These are phyloP conservation scores for Paramecium biaurelia DNA, from an alignment of 73 alveolate species.

Conservation along the genomic window DNA sequence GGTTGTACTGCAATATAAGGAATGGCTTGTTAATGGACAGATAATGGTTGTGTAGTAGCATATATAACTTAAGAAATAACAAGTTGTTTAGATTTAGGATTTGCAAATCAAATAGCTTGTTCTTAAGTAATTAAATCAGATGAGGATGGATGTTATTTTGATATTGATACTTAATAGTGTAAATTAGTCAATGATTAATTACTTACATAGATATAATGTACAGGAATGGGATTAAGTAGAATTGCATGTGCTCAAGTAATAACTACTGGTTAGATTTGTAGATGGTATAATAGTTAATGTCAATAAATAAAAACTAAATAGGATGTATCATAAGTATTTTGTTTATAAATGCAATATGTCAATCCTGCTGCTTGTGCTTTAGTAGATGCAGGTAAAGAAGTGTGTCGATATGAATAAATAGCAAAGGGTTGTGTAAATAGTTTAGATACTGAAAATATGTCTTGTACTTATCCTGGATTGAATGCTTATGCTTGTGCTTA, in stretches of 20 bases:
- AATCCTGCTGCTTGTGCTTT: conserved; percentile 46
- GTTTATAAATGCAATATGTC: background rate
- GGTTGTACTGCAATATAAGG: background rate
- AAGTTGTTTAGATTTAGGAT: conserved; percentile 26
- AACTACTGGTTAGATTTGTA: background rate
- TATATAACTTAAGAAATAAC: background rate
- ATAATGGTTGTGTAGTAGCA: background rate
- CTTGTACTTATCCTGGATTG: background rate
- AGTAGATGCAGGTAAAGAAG: background rate
- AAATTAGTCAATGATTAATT: background rate
- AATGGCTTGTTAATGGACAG: background rate
- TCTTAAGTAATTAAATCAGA: background rate
- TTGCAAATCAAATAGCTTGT: background rate
- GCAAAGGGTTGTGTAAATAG: conserved; percentile 28
- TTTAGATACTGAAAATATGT: background rate
- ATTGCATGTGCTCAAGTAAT: background rate
- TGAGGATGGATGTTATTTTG: background rate
- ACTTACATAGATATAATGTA: background rate
- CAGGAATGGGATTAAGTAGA: background rate
- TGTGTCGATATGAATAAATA: background rate
- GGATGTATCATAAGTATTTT: background rate
- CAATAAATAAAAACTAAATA: background rate
- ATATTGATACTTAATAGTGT: background rate
- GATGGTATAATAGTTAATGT: conserved; percentile 6
- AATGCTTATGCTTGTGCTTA: conserved; percentile 27